phyloP scores from a whole-genome alignment of 345 rosid genomes.

The thale cress (Arabidopsis thaliana) region TAIR10.1 NC_003070.9:26520501-26521000 shows the following conservation, averaged over 20 bases:
- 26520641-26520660: background rate
- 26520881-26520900: conserved; percentile 31
- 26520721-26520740: too few species aligned
- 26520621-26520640: background rate
- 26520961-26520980: conserved; percentile 34
- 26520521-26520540: too few species aligned
- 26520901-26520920: conserved; percentile 33
- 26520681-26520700: background rate
- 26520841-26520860: background rate
- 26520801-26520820: background rate
- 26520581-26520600: background rate
- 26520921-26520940: conserved; percentile 45
- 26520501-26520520: too few species aligned
- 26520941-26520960: conserved; percentile 8
- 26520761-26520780: too few species aligned
- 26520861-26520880: conserved; percentile 31
- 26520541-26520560: too few species aligned
- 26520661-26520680: background rate
- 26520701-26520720: background rate
- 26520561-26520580: too few species aligned
- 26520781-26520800: conserved; percentile 15
- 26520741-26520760: too few species aligned
- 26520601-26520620: too few species aligned
- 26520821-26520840: conserved; percentile 8
- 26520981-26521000: background rate